Base-by-base conservation (phyloP, 208 protist genomes). In the Trypanosoma cruzi region DNA sequence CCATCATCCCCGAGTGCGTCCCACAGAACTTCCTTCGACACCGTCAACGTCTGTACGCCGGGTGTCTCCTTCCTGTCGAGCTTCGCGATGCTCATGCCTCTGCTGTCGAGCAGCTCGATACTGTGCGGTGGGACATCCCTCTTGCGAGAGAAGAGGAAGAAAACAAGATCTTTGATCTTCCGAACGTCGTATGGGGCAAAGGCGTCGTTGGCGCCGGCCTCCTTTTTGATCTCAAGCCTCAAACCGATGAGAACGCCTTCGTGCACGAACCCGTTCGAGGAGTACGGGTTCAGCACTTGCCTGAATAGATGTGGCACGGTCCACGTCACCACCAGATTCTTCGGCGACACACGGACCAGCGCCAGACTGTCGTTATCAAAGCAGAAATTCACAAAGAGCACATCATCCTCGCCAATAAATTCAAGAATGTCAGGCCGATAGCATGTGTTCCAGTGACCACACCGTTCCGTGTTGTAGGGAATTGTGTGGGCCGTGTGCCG, bases 401-500 rank as follows among this genome's bases (percentile, higher is more conserved):
- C 79, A 68, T 94, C 88, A 42, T 86, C 75, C 4, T 57, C 44
- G n/a, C 75, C 77, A 44, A 93, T 40, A 62, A 94, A 89, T 5
- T 37, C 60, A 40, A 72, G 75, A 55, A 95, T 62, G 61, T 93
- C 85, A 0, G 34, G 3, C 44, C 77, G 68, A 42, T 65, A 81
- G 73, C 85, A 91, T 55, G 93, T 84, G 63, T 93, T 93, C 82
- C 87, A 93, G 71, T 97, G 89, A 7, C 92, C 92, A 71, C 92
- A 97, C 4, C 92, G 86, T 74, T 95, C 81, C 37, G 84, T 78
- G n/a, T 84, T 73, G 0, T 55, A 50, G 4, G 89, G 89, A 55
- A 95, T 93, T 2, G 86, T 93, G 78, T 97, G 88, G 0, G 92
- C 92, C 18, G 92, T 97, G 71, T 97, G 89, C 77, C 95, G 89